Conservation (phyloP, 495 filamentous ascomycete genomes). For the Rhizodiscina lignyota region DNA sequence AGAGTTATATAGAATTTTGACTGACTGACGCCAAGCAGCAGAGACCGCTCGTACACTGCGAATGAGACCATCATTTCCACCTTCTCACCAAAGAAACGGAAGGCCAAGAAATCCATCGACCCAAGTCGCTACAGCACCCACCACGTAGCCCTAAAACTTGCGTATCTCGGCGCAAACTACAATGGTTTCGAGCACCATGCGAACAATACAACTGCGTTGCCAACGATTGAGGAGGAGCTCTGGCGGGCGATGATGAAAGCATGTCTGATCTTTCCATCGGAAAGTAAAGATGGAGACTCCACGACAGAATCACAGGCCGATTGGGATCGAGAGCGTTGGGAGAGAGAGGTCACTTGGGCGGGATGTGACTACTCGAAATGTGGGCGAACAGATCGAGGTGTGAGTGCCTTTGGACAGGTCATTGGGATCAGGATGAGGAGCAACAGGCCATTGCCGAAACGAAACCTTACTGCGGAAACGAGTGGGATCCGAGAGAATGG, state of each 20-base stretch:
- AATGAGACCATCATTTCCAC: background rate
- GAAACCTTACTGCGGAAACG: background rate
- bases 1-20: background rate
- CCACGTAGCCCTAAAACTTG: slow-evolving; percentile 77
- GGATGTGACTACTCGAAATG: slow-evolving; percentile 84
- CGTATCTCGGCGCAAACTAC: slow-evolving; percentile 80
- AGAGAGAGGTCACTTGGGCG: slow-evolving; percentile 48
- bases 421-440: slow-evolving; percentile 69
- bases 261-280: slow-evolving; percentile 56
- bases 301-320: slow-evolving; percentile 14
- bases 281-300: slow-evolving; percentile 3
- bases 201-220: slow-evolving; percentile 44
- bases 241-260: slow-evolving; percentile 77
- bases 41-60: background rate
- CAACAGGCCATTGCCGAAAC: slow-evolving; percentile 36
- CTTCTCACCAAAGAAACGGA: slow-evolving; percentile 5
- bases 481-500: slow-evolving; percentile 5
- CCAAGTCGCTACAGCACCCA: slow-evolving; percentile 67
- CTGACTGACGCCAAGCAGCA: background rate
- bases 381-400: slow-evolving; percentile 79
- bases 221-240: slow-evolving; percentile 79
- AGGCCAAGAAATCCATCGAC: slow-evolving; percentile 36
- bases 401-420: slow-evolving; percentile 95
- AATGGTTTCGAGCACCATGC: slow-evolving; percentile 78
- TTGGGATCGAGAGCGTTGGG: slow-evolving; percentile 12